Percentiles rank a stretch among this genome's conserved stretches.
These are phyloP conservation scores for Nematocida ausubeli DNA, from an alignment of 371 early-diverging fungal genomes.

Conservation along the genomic window DNA sequence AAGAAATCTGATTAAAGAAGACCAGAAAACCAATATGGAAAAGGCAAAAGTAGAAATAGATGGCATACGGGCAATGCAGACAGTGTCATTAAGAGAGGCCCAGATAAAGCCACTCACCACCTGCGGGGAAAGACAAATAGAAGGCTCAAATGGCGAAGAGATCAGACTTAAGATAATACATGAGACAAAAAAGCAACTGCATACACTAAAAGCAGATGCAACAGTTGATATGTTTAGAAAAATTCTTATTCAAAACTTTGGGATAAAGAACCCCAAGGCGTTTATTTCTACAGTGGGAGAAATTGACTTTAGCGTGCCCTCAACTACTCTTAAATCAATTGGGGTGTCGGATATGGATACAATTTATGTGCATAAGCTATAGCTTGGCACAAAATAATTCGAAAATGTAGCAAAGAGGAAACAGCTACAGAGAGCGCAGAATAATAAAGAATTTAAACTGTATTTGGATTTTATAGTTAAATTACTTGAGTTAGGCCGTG, in stretches of 20 bases:
- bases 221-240: conserved; percentile 20
- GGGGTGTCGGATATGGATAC: conserved; percentile 38
- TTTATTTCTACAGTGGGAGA: conserved; percentile 24
- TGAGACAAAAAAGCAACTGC: conserved; percentile 1
- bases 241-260: conserved; percentile 2
- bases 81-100: background rate
- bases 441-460: no score
- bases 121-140: background rate
- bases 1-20: conserved; percentile 38
- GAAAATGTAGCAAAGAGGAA: no score
- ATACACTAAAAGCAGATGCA: background rate
- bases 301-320: background rate
- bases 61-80: background rate
- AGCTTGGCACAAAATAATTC: no score
- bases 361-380: conserved; percentile 18
- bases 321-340: background rate
- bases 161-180: conserved; percentile 10
- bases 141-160: background rate
- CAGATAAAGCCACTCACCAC: conserved; percentile 8
- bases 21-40: conserved; percentile 24
- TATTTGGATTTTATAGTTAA: no score
- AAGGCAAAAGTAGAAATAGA: conserved; percentile 26
- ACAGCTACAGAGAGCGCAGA: no score
- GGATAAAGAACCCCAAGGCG: conserved; percentile 19
- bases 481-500: no score